phyloP scores from a whole-genome alignment of 2,329 filamentous ascomycete genomes.

The Diaporthe sp. region DNA sequence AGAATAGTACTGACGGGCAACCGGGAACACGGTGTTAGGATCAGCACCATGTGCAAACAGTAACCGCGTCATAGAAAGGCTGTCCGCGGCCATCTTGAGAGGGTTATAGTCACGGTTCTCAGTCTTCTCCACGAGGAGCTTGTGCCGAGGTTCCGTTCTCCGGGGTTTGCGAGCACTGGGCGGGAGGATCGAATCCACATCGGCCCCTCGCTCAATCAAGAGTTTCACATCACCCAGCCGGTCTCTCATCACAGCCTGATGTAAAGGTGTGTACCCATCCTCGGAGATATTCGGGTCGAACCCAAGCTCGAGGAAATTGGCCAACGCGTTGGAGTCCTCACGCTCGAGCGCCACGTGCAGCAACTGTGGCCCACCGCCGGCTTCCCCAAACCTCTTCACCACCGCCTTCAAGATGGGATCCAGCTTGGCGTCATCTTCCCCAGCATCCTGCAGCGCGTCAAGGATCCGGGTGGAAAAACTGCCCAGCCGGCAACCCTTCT shows the following conservation, averaged over 20 bases:
- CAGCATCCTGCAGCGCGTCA: neutral
- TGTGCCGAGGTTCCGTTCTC: slow-evolving; percentile 4
- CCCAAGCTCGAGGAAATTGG: slow-evolving; percentile 2
- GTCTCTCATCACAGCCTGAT: slow-evolving; percentile 10
- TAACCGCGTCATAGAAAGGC: neutral
- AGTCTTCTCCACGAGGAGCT: neutral
- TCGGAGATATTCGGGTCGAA: slow-evolving; percentile 19
- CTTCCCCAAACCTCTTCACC: neutral
- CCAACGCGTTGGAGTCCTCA: neutral
- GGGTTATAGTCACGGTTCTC: slow-evolving; percentile 7
- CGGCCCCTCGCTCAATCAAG: neutral
- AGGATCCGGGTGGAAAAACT: neutral
- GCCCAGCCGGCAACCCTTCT: neutral
- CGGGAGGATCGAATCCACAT: neutral
- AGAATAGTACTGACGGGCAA: slow-evolving; percentile 4
- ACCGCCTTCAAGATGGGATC: neutral
- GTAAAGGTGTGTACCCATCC: neutral
- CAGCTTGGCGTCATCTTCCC: neutral
- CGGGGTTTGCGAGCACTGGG: neutral
- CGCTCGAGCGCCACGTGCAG: neutral
- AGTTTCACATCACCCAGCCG: neutral
- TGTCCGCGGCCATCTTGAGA: neutral
- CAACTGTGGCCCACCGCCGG: neutral
- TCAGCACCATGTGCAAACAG: slow-evolving; percentile 1
- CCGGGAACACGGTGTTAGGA: neutral